Conservation (phyloP, 2,329 filamentous ascomycete species). For the Cladosporium sp. region DNA sequence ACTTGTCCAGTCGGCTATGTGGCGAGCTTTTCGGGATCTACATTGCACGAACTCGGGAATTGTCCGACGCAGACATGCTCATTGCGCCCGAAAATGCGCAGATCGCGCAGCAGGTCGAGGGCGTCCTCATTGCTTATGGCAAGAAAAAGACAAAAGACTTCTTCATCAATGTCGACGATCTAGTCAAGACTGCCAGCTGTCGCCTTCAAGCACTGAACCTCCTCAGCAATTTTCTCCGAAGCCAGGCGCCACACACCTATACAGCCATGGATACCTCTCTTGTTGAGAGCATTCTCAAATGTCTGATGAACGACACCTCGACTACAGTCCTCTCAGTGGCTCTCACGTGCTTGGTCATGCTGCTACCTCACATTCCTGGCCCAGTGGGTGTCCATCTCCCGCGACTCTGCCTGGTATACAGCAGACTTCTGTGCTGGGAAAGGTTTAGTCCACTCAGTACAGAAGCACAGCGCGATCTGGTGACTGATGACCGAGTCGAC, state of each 20-base stretch:
- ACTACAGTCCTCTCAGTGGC: constrained; percentile 72
- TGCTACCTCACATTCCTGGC: constrained; percentile 73
- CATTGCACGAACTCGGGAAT: constrained; percentile 36
- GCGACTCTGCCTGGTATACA: constrained; percentile 75
- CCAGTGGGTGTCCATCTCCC: constrained; percentile 65
- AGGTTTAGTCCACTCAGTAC: constrained; percentile 39
- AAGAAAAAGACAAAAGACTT: constrained; percentile 68
- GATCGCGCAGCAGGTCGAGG: constrained; percentile 47
- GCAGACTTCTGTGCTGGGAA: constrained; percentile 75
- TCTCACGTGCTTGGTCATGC: constrained; percentile 72
- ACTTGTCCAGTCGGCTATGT: constrained; percentile 56
- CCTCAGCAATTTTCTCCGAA: constrained; percentile 66
- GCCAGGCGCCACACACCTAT: constrained; percentile 75
- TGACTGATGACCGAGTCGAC: constrained; percentile 31
- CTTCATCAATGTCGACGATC: constrained; percentile 59
- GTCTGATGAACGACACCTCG: constrained; percentile 71
- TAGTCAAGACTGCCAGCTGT: constrained; percentile 59
- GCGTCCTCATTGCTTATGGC: constrained; percentile 53
- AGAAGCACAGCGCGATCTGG: constrained; percentile 29
- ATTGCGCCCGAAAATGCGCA: constrained; percentile 41
- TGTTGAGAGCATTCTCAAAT: constrained; percentile 66
- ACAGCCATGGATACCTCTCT: constrained; percentile 66
- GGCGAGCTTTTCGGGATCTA: constrained; percentile 47
- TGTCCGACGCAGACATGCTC: constrained; percentile 31
- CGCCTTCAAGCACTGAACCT: constrained; percentile 62